phyloP scores from a whole-genome alignment of 768 basidiomycete species.

The Porphyrellus cyaneotinctus region DNA sequence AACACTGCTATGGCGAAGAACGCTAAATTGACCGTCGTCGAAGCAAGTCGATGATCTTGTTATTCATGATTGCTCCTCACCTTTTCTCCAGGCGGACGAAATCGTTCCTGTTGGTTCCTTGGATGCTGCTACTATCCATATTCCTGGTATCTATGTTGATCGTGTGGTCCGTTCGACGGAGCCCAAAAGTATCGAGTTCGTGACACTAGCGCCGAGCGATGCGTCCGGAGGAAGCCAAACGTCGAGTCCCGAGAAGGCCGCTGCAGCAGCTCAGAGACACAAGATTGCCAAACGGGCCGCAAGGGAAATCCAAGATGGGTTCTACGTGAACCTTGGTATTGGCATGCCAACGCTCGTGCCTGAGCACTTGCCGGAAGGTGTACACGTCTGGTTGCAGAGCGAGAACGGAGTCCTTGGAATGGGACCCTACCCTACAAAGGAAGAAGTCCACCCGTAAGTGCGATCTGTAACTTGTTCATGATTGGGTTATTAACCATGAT shows the following conservation, averaged over 20 bases:
- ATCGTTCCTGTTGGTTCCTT: slow-evolving; percentile 82
- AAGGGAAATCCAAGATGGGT: slow-evolving; percentile 84
- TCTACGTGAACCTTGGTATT: slow-evolving; percentile 85
- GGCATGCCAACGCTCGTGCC: slow-evolving; percentile 91
- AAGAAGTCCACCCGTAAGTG: slow-evolving; percentile 76
- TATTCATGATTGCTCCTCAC: not conserved
- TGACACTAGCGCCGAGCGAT: slow-evolving; percentile 58
- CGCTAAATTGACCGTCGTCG: slow-evolving; percentile 86
- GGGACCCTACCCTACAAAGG: slow-evolving; percentile 84
- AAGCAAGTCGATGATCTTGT: slow-evolving; percentile 43
- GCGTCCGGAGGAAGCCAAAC: slow-evolving; percentile 25
- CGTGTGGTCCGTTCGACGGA: slow-evolving; percentile 77
- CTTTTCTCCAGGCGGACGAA: slow-evolving; percentile 63
- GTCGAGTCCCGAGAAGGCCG: slow-evolving; percentile 46
- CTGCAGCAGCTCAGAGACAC: slow-evolving; percentile 54
- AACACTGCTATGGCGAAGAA: slow-evolving; percentile 83
- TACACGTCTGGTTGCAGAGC: slow-evolving; percentile 86
- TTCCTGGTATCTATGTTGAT: slow-evolving; percentile 85
- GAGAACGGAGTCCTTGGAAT: slow-evolving; percentile 89
- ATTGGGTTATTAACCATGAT: slow-evolving; percentile 1
- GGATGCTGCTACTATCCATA: slow-evolving; percentile 76
- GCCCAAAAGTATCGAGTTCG: slow-evolving; percentile 74
- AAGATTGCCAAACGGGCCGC: slow-evolving; percentile 85
- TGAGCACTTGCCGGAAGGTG: slow-evolving; percentile 66
- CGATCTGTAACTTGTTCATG: not conserved